A percentile compares a stretch with the other conserved stretches of the same genome.
Conservation (phyloP, 352 stramenopile genomes). For the Phytopythium boreale region DNA sequence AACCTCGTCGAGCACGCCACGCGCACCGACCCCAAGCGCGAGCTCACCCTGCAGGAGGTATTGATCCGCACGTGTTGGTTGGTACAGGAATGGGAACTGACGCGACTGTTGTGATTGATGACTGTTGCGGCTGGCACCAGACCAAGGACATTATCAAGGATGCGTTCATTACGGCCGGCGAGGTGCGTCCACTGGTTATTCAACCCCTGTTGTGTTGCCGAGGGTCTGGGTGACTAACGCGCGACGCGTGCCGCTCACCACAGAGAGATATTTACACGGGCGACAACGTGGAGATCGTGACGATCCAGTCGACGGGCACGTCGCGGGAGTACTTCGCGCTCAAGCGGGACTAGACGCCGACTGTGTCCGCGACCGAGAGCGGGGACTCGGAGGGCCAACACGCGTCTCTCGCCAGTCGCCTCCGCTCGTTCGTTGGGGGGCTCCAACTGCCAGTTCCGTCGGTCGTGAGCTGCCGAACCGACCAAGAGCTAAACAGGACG, state of each 20-base stretch:
- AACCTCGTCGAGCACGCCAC: constrained; percentile 93
- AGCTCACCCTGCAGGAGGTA: constrained; percentile 89
- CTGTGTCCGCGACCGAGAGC: neutral
- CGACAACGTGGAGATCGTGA: constrained; percentile 97
- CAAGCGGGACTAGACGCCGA: constrained; percentile 94
- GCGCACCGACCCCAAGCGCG: constrained; percentile 91
- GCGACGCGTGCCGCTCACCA: neutral
- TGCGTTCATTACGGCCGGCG: constrained; percentile 96
- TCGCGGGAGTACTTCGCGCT: constrained; percentile 91
- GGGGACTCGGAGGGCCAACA: neutral
- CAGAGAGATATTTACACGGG: constrained; percentile 99
- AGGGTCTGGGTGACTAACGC: constrained; percentile 1
- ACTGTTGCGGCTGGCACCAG: constrained; percentile 8
- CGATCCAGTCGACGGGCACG: constrained; percentile 94
- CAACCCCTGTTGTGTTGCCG: constrained; percentile 5
- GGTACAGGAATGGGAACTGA: neutral
- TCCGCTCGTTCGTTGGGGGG: neutral
- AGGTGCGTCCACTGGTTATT: constrained; percentile 42
- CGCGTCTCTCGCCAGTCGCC: neutral
- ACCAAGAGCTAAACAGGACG: neutral
- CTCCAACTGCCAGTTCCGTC: neutral
- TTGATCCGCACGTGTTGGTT: neutral
- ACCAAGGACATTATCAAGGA: constrained; percentile 99
- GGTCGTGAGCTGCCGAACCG: neutral
- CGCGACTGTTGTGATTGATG: neutral